These are phyloP conservation scores for Hypoxylon sp. DNA, from an alignment of 2,329 filamentous ascomycete species.

Conservation along the genomic window DNA sequence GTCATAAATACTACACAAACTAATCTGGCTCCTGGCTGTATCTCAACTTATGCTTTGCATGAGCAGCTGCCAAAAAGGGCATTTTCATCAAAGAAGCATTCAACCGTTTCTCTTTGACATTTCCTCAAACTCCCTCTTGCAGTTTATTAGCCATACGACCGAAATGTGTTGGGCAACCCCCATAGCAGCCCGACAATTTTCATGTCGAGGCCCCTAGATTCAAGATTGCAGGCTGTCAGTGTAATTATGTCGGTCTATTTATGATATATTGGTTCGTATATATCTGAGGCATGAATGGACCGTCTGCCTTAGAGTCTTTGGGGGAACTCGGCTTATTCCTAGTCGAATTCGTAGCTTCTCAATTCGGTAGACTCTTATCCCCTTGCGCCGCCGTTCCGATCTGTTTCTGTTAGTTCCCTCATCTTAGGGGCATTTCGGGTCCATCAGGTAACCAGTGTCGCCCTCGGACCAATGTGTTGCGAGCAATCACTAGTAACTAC, in stretches of 20 bases:
- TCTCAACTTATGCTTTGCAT: conserved; percentile 27
- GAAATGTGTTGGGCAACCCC: conserved; percentile 24
- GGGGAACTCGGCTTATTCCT: conserved; percentile 29
- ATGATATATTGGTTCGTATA: conserved; percentile 36
- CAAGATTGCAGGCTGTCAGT: conserved; percentile 18
- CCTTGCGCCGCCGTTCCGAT: conserved; percentile 15
- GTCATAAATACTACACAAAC: conserved; percentile 27
- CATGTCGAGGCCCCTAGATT: conserved; percentile 8
- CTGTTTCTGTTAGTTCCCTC: conserved; percentile 30
- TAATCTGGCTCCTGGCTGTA: conserved; percentile 21
- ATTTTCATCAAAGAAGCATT: conserved; percentile 18
- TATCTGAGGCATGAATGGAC: conserved; percentile 29
- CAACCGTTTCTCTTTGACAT: conserved; percentile 23
- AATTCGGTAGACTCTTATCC: conserved; percentile 20
- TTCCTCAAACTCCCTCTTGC: conserved; percentile 17
- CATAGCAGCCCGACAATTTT: conserved; percentile 23
- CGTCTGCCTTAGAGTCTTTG: conserved; percentile 15
- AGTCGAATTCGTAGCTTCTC: conserved; percentile 27
- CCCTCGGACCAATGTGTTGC: conserved; percentile 52
- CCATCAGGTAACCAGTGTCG: conserved; percentile 36
- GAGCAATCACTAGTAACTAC: conserved; percentile 43
- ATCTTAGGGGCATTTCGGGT: conserved; percentile 30
- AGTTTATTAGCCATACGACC: conserved; percentile 25
- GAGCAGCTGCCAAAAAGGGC: conserved; percentile 34
- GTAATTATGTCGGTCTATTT: conserved; percentile 31